A percentile compares a stretch with the other conserved stretches of the same genome.
phyloP scores from a whole-genome alignment of 805 yeast genomes.

The Grigorovia humatica region DNA sequence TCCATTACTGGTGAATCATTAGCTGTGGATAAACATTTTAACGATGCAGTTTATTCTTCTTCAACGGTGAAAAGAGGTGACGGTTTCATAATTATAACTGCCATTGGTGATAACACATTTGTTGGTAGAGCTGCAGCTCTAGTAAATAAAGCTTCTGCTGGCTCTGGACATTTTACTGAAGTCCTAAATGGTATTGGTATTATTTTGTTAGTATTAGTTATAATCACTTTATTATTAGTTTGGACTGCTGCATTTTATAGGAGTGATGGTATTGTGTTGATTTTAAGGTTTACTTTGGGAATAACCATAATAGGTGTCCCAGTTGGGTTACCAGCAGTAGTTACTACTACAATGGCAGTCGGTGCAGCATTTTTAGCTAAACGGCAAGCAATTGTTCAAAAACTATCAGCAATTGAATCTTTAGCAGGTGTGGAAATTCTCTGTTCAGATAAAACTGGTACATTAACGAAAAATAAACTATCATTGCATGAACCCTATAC shows the following conservation, averaged over 20 bases:
- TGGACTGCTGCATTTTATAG: conserved; percentile 95
- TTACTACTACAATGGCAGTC: conserved; percentile 98
- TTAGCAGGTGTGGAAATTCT: conserved; percentile 95
- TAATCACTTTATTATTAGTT: conserved; percentile 75
- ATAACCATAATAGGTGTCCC: conserved; percentile 97
- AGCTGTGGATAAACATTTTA: conserved; percentile 85
- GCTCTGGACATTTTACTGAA: conserved; percentile 93
- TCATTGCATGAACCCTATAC: conserved; percentile 95
- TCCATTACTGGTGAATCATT: conserved; percentile 96
- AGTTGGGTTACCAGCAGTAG: conserved; percentile 97
- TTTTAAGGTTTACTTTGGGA: conserved; percentile 86
- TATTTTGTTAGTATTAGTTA: conserved; percentile 77
- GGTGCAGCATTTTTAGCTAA: conserved; percentile 98
- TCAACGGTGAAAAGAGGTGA: conserved; percentile 95
- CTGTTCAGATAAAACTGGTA: conserved; percentile 98
- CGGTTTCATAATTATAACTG: conserved; percentile 85
- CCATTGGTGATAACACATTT: conserved; percentile 92
- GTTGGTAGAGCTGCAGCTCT: conserved; percentile 97
- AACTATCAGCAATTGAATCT: conserved; percentile 92
- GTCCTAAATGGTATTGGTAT: conserved; percentile 97
- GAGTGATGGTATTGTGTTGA: conserved; percentile 72
- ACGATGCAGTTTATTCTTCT: conserved; percentile 82
- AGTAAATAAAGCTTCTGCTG: conserved; percentile 88
- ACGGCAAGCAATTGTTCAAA: conserved; percentile 95
- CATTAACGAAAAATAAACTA: conserved; percentile 92